These are phyloP conservation scores for Hypsizygus marmoreus DNA, from an alignment of 768 basidiomycete genomes.

Conservation along the genomic window DNA sequence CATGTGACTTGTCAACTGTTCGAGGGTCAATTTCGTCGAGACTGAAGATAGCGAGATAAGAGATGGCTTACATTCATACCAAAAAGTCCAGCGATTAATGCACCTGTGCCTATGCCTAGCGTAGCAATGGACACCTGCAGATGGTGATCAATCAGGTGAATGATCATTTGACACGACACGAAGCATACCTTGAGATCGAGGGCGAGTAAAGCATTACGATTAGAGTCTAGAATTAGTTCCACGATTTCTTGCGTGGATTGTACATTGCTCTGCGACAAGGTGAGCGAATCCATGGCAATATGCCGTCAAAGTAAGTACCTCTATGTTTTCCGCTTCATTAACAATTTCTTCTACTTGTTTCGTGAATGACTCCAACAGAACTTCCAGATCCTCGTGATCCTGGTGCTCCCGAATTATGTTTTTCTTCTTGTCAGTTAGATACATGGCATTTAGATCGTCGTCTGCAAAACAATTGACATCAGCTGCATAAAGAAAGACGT, in stretches of 20 bases:
- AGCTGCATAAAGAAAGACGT: background rate
- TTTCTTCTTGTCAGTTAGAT: slow-evolving; percentile 83
- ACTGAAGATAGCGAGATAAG: slow-evolving; percentile 8
- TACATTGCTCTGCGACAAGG: slow-evolving; percentile 71
- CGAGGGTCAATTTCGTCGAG: slow-evolving; percentile 14
- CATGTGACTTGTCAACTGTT: slow-evolving; percentile 71
- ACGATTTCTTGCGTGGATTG: slow-evolving; percentile 98
- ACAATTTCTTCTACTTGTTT: slow-evolving; percentile 98
- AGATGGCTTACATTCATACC: slow-evolving; percentile 86
- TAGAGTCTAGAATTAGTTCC: slow-evolving; percentile 93
- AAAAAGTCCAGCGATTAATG: slow-evolving; percentile 87
- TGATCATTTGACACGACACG: slow-evolving; percentile 2
- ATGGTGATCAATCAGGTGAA: slow-evolving; percentile 11
- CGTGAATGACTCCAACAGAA: slow-evolving; percentile 90
- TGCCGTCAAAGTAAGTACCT: slow-evolving; percentile 44
- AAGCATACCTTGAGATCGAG: slow-evolving; percentile 79
- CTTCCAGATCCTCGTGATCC: slow-evolving; percentile 93
- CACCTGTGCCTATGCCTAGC: slow-evolving; percentile 89
- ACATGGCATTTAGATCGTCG: slow-evolving; percentile 94
- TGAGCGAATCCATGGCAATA: background rate
- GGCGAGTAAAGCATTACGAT: slow-evolving; percentile 89
- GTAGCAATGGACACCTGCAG: slow-evolving; percentile 88
- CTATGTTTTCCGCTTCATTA: slow-evolving; percentile 86
- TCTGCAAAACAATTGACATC: slow-evolving; percentile 48
- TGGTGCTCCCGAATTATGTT: slow-evolving; percentile 56